phyloP scores from a whole-genome alignment of 495 filamentous ascomycete genomes.

The Tuber calosporum region DNA sequence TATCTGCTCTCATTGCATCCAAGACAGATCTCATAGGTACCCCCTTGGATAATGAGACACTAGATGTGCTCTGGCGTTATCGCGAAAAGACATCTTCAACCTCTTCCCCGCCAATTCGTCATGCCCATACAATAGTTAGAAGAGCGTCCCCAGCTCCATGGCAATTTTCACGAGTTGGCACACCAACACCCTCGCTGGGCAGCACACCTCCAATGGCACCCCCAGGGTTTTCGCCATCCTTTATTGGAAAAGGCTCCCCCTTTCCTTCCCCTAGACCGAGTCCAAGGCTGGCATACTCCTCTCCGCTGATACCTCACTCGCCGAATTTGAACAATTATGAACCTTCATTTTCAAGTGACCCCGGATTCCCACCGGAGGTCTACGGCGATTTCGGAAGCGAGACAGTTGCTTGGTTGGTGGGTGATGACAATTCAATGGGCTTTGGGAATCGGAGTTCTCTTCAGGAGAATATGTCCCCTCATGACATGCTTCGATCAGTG shows the following conservation, averaged over 20 bases:
- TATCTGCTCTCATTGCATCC: conserved; percentile 75
- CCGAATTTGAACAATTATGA: conserved; percentile 91
- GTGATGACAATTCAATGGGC: conserved; percentile 71
- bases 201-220: conserved; percentile 70
- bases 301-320: conserved; percentile 87
- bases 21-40: conserved; percentile 70
- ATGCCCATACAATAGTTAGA: conserved; percentile 82
- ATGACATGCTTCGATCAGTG: conserved; percentile 95
- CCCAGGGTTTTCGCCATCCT: conserved; percentile 74
- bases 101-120: conserved; percentile 66
- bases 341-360: conserved; percentile 52
- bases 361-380: conserved; percentile 68
- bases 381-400: conserved; percentile 90
- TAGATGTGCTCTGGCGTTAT: conserved; percentile 88
- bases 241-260: conserved; percentile 63
- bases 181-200: conserved; percentile 68
- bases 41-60: conserved; percentile 76
- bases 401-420: conserved; percentile 92
- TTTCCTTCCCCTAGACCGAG: conserved; percentile 93
- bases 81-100: conserved; percentile 68
- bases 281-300: conserved; percentile 81
- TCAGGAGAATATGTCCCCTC: conserved; percentile 86
- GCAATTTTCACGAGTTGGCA: conserved; percentile 70
- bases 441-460: conserved; percentile 58
- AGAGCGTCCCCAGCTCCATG: conserved; percentile 88